Percentiles rank a stretch among this genome's conserved stretches.
These are phyloP conservation scores for Astrephomene gubernaculifera DNA, from an alignment of 139 green algal genomes.

Conservation along the genomic window DNA sequence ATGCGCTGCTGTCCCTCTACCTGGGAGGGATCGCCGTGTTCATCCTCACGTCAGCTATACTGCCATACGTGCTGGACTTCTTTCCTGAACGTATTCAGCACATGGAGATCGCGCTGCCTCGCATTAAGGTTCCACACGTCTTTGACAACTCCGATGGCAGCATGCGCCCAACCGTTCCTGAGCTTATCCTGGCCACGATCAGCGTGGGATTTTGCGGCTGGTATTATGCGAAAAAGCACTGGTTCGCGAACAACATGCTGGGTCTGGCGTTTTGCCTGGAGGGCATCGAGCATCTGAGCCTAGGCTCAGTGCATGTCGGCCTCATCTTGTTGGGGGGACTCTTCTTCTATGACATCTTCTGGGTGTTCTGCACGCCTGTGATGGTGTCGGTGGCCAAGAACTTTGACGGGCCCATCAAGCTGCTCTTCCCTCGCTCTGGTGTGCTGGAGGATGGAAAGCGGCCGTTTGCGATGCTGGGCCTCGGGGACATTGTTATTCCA, in stretches of 20 bases:
- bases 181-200: constrained; percentile 63
- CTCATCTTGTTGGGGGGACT: constrained; percentile 92
- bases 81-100: constrained; percentile 55
- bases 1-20: constrained; percentile 85
- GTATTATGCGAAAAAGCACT: constrained; percentile 94
- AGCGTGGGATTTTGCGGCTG: constrained; percentile 77
- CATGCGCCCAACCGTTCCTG: constrained; percentile 60
- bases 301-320: constrained; percentile 85
- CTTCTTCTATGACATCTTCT: constrained; percentile 99
- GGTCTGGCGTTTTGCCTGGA: constrained; percentile 94
- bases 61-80: constrained; percentile 72
- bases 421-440: constrained; percentile 83
- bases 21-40: constrained; percentile 92
- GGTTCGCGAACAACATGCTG: constrained; percentile 97
- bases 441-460: constrained; percentile 56
- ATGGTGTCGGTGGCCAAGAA: constrained; percentile 97
- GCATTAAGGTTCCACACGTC: constrained; percentile 53
- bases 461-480: constrained; percentile 96
- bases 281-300: constrained; percentile 95
- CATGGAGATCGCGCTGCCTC: constrained; percentile 40
- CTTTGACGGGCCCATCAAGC: constrained; percentile 99
- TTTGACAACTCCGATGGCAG: constrained; percentile 49
- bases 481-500: constrained; percentile 94
- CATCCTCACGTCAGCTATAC: constrained; percentile 71
- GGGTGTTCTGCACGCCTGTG: constrained; percentile 99